Conservation (phyloP, 495 filamentous ascomycete genomes). For the Talaromyces adpressus region DNA sequence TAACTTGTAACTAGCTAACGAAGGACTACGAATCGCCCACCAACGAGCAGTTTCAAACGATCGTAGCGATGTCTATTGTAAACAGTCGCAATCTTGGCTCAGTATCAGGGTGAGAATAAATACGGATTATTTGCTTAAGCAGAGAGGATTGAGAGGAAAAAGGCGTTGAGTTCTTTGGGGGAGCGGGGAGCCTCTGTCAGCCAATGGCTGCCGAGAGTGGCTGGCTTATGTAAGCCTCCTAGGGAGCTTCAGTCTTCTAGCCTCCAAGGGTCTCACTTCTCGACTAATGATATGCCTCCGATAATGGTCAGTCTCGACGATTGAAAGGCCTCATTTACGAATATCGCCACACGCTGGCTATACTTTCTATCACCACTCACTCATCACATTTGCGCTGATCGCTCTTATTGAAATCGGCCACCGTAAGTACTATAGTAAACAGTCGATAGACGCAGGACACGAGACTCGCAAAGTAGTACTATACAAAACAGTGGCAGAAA, state of each 20-base stretch:
- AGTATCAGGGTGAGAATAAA: neutral
- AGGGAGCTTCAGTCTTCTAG: too few species aligned
- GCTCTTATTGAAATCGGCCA: neutral
- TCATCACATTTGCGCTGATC: neutral
- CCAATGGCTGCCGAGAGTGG: neutral
- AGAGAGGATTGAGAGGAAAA: neutral
- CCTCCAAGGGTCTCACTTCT: neutral
- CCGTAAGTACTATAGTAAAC: neutral
- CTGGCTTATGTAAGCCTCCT: neutral
- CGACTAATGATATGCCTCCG: too few species aligned
- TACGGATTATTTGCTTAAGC: neutral
- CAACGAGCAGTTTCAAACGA: neutral
- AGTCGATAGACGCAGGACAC: neutral
- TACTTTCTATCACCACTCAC: neutral
- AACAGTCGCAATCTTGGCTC: neutral
- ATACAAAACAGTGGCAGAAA: neutral
- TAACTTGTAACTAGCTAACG: neutral
- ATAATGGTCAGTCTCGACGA: neutral
- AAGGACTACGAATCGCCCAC: neutral
- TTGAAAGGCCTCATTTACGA: neutral
- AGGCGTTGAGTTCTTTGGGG: neutral
- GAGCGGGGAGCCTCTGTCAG: neutral
- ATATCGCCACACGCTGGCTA: neutral
- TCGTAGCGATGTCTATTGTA: neutral
- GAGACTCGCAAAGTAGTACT: neutral